phyloP scores from a whole-genome alignment of 2,329 filamentous ascomycete species.

The Cyclaneusma minus region DNA sequence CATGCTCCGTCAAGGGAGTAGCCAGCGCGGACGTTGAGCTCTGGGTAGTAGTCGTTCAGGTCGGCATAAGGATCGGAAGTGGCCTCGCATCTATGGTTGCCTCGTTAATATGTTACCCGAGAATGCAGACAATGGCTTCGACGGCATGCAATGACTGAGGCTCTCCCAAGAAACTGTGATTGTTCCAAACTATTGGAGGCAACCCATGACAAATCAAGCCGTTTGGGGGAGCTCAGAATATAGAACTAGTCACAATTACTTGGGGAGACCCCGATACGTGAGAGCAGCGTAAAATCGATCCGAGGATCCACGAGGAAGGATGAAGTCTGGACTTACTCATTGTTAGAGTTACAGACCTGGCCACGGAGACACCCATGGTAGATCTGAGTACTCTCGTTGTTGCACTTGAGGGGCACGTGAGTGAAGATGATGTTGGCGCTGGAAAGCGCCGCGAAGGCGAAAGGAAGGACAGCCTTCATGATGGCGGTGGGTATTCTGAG shows the following conservation, averaged over 20 bases:
- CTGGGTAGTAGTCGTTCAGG: background rate
- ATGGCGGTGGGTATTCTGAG: conserved; percentile 7
- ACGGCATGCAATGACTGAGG: no score
- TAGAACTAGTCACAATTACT: no score
- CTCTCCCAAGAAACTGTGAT: no score
- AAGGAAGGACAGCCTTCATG: conserved; percentile 15
- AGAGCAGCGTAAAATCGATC: no score
- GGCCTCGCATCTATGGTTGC: conserved; percentile 11
- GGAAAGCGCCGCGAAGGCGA: conserved; percentile 19
- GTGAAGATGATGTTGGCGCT: conserved; percentile 32
- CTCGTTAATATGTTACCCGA: no score
- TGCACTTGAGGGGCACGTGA: conserved; percentile 27
- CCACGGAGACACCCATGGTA: conserved; percentile 18
- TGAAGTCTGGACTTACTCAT: conserved; percentile 13
- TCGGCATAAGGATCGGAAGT: conserved; percentile 5
- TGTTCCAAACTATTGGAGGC: no score
- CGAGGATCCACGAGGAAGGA: no score
- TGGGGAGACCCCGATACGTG: no score
- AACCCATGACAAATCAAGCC: no score
- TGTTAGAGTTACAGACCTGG: conserved; percentile 12
- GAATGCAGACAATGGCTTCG: no score
- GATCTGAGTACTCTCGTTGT: conserved; percentile 13
- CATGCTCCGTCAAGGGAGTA: conserved; percentile 30
- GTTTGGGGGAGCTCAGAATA: no score
- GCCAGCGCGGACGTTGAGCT: conserved; percentile 6